Conservation (phyloP, 1,139 yeast species). For the Diutina scorzettiae region DNA sequence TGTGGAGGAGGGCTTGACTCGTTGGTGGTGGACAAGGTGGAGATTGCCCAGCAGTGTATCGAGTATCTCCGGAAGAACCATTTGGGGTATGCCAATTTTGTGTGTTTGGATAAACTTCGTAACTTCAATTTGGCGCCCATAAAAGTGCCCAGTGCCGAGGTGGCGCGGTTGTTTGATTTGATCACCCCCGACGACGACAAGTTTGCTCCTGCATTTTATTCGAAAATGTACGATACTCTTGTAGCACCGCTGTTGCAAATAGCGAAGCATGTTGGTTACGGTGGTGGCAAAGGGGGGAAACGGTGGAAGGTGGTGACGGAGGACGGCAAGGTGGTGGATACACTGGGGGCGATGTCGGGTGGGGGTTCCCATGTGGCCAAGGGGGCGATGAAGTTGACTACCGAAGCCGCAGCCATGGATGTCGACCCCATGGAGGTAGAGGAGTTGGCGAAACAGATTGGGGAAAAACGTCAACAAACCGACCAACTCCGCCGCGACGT, state of each 20-base stretch:
- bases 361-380: slow-evolving; percentile 66
- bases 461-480: slow-evolving; percentile 43
- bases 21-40: slow-evolving; percentile 89
- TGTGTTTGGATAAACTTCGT: slow-evolving; percentile 65
- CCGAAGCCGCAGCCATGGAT: slow-evolving; percentile 16
- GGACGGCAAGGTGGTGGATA: slow-evolving; percentile 86
- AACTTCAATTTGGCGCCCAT: slow-evolving; percentile 48
- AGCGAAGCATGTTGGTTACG: slow-evolving; percentile 86
- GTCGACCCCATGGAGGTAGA: slow-evolving; percentile 45
- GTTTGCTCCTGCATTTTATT: slow-evolving; percentile 82
- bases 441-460: slow-evolving; percentile 40
- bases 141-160: slow-evolving; percentile 53
- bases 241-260: slow-evolving; percentile 71
- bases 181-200: slow-evolving; percentile 53
- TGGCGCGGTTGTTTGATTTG: slow-evolving; percentile 77
- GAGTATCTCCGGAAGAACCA: slow-evolving; percentile 75
- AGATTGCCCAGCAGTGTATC: slow-evolving; percentile 85
- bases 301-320: slow-evolving; percentile 85
- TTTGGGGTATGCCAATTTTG: slow-evolving; percentile 83
- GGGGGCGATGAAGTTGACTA: slow-evolving; percentile 51
- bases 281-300: slow-evolving; percentile 25
- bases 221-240: slow-evolving; percentile 74
- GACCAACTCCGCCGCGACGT: slow-evolving; percentile 40
- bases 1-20: slow-evolving; percentile 76
- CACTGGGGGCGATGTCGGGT: slow-evolving; percentile 96